phyloP scores from a whole-genome alignment of 495 filamentous ascomycete species.

The Hyaloscypha hepaticicola region DNA sequence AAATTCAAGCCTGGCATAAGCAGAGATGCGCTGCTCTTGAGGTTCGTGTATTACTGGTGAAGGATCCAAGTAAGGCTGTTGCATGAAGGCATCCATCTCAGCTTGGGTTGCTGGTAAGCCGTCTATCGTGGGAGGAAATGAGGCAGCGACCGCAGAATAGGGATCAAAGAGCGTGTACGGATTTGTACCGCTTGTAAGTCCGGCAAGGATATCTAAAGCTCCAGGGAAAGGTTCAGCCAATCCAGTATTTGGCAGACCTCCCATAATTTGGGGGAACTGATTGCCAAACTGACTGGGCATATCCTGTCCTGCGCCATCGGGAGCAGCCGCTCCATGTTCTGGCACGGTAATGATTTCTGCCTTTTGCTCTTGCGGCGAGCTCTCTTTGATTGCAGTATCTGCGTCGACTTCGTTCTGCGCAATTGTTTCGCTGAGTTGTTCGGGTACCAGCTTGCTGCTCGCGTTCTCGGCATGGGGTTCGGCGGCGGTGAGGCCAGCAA shows the following conservation, averaged over 20 bases:
- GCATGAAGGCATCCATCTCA: slow-evolving; percentile 12
- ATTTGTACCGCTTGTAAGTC: neutral
- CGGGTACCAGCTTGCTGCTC: neutral
- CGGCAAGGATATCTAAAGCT: slow-evolving; percentile 1
- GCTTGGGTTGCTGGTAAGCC: slow-evolving; percentile 14
- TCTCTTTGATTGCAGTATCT: neutral
- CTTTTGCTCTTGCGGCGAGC: neutral
- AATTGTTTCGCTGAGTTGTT: neutral
- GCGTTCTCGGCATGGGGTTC: slow-evolving; percentile 12
- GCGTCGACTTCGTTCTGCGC: neutral
- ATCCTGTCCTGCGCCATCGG: neutral
- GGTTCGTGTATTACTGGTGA: slow-evolving; percentile 18
- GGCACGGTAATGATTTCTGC: neutral
- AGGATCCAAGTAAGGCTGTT: slow-evolving; percentile 12
- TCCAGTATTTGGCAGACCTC: neutral
- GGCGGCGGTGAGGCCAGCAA: slow-evolving; percentile 14
- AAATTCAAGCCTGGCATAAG: slow-evolving; percentile 70
- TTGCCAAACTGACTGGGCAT: neutral
- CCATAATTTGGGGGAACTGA: neutral
- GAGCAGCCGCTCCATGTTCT: neutral
- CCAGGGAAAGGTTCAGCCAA: neutral
- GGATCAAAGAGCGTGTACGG: neutral
- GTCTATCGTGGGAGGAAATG: slow-evolving; percentile 6
- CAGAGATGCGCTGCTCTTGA: slow-evolving; percentile 34
- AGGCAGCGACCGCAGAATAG: neutral